Conservation (phyloP, 1,284 basidiomycete species). For the Ceratobasidium sp. region DNA sequence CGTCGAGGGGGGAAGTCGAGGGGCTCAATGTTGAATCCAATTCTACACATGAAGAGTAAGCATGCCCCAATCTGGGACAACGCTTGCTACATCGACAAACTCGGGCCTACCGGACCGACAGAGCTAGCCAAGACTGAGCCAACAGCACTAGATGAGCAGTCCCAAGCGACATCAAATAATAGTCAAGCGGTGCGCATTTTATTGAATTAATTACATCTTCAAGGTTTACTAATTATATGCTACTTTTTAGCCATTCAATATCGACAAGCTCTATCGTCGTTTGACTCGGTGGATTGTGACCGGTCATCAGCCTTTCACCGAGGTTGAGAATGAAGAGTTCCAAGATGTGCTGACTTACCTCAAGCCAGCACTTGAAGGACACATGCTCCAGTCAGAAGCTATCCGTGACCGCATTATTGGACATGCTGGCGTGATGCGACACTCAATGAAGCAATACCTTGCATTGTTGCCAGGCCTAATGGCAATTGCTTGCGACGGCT, state of each 20-base stretch:
- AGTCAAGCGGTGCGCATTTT: neutral
- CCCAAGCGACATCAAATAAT: neutral
- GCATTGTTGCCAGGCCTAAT: slow-evolving; percentile 8
- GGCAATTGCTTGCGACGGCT: slow-evolving; percentile 40
- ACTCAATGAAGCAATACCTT: neutral
- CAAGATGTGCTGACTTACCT: slow-evolving; percentile 2
- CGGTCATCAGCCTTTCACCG: slow-evolving; percentile 23
- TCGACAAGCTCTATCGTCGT: slow-evolving; percentile 7
- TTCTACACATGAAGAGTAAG: neutral
- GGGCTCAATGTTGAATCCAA: neutral
- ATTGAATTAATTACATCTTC: neutral
- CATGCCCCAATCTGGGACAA: neutral
- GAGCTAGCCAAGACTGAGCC: too few species aligned
- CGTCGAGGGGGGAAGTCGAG: too few species aligned
- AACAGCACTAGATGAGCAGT: too few species aligned
- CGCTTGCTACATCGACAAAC: neutral
- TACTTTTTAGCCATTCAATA: slow-evolving; percentile 1
- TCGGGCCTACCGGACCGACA: neutral
- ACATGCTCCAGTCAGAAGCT: neutral
- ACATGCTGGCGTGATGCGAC: neutral
- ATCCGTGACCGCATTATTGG: neutral
- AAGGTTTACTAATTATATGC: neutral
- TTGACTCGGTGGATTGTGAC: slow-evolving; percentile 25
- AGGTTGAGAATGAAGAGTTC: slow-evolving; percentile 21
- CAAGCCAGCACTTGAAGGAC: slow-evolving; percentile 5